Percentiles rank a stretch among this genome's conserved stretches.
Conservation (phyloP, 805 yeast genomes). For the Blastobotrys robertii region DNA sequence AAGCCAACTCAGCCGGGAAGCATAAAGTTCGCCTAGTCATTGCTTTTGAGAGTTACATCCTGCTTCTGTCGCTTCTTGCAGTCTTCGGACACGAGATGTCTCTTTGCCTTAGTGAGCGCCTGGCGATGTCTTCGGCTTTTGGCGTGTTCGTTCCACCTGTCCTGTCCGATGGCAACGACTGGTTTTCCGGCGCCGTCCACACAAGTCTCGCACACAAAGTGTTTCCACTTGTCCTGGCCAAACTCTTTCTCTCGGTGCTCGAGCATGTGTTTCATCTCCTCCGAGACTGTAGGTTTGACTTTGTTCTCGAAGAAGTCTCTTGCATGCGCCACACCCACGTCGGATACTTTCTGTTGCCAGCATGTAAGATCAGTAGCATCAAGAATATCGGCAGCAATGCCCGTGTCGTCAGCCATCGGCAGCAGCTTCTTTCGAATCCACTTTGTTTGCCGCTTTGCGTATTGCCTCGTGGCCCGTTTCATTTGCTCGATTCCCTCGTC, state of each 20-base stretch:
- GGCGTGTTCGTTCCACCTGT: conserved; percentile 60
- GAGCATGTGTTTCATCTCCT: conserved; percentile 25
- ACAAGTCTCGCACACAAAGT: conserved; percentile 60
- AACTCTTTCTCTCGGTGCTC: conserved; percentile 18
- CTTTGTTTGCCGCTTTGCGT: conserved; percentile 79
- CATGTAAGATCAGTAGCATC: conserved; percentile 62
- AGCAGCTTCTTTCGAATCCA: conserved; percentile 75
- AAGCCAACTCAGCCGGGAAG: not conserved
- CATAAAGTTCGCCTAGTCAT: no score
- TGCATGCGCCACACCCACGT: conserved; percentile 46
- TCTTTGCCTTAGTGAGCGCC: conserved; percentile 16
- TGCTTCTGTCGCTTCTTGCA: conserved; percentile 10
- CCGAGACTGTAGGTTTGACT: conserved; percentile 27
- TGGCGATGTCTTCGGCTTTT: conserved; percentile 54
- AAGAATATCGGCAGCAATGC: conserved; percentile 44
- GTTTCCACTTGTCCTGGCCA: conserved; percentile 45
- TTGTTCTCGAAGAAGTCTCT: conserved; percentile 22
- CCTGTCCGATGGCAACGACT: conserved; percentile 61
- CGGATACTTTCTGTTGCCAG: conserved; percentile 52
- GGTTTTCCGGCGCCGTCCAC: conserved; percentile 39
- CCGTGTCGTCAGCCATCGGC: conserved; percentile 46
- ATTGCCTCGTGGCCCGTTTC: conserved; percentile 77
- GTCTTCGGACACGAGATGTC: conserved; percentile 13
- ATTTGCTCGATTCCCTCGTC: conserved; percentile 52
- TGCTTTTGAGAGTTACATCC: no score